Percentiles rank a stretch among this genome's conserved stretches.
These are phyloP conservation scores for Inga laurina DNA, from an alignment of 306 rosid species.

Conservation along the genomic window DNA sequence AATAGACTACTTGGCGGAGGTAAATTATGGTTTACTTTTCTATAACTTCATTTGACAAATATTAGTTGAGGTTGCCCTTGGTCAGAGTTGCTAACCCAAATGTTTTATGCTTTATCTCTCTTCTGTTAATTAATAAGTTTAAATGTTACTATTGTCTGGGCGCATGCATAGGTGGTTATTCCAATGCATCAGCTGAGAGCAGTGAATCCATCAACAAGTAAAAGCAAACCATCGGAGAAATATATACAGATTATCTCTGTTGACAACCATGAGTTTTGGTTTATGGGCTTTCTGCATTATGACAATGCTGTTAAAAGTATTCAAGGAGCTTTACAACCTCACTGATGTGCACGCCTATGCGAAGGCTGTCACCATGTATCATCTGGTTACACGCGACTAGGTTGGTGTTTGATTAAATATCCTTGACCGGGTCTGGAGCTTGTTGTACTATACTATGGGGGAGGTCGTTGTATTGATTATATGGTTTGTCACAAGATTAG, in stretches of 20 bases:
- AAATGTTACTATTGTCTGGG: not conserved
- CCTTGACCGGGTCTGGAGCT: constrained; percentile 33
- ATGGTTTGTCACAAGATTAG: not conserved
- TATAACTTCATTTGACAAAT: not conserved
- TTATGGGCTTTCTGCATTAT: constrained; percentile 90
- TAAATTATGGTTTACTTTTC: not conserved
- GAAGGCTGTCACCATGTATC: constrained; percentile 13
- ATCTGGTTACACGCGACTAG: constrained; percentile 15
- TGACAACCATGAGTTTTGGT: constrained; percentile 98
- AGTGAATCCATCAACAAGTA: constrained; percentile 88
- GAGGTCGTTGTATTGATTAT: constrained; percentile 1
- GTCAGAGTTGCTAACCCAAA: not conserved
- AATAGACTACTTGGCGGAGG: not conserved
- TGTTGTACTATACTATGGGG: constrained; percentile 7
- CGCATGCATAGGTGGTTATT: constrained; percentile 65
- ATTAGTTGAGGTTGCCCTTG: not conserved
- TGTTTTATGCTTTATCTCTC: not conserved
- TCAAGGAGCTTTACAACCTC: constrained; percentile 62
- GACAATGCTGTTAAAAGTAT: constrained; percentile 83
- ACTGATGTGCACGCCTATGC: constrained; percentile 29
- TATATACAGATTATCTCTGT: constrained; percentile 84
- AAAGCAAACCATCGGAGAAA: constrained; percentile 71
- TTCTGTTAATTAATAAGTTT: not conserved
- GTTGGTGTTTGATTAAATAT: constrained; percentile 34
- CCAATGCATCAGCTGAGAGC: constrained; percentile 90